These are phyloP conservation scores for Triticum dicoccoides DNA, from an alignment of 176 grass and related monocot species.

Conservation along the genomic window DNA sequence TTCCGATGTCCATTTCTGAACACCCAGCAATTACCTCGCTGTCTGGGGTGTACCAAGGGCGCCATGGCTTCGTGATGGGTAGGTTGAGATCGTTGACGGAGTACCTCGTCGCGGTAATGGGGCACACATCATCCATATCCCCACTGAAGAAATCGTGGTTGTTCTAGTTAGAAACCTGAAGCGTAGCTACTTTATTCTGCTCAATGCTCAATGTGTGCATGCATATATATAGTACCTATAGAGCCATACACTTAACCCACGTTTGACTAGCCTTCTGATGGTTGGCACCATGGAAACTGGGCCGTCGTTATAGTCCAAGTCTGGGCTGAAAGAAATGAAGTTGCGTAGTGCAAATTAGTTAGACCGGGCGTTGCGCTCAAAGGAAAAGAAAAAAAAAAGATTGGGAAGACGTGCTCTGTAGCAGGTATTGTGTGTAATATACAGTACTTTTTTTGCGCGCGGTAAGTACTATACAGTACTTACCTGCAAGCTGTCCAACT, in stretches of 20 bases:
- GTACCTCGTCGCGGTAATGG: conserved; percentile 34
- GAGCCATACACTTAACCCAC: conserved; percentile 33
- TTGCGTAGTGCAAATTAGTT: background rate
- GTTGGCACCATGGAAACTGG: conserved; percentile 25
- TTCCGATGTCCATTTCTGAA: background rate
- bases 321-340: background rate
- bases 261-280: conserved; percentile 15
- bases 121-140: conserved; percentile 37
- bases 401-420: too few species aligned
- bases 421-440: too few species aligned
- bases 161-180: background rate
- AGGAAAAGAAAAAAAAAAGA: background rate
- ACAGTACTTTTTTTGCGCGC: too few species aligned
- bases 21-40: conserved; percentile 10
- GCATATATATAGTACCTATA: conserved; percentile 26
- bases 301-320: background rate
- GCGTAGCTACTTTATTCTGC: background rate
- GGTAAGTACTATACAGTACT: background rate
- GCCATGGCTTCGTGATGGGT: conserved; percentile 21
- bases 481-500: conserved; percentile 39
- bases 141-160: background rate
- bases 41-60: conserved; percentile 43
- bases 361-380: background rate
- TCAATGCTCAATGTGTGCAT: background rate
- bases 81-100: conserved; percentile 36